These are phyloP conservation scores for Boechera stricta DNA, from an alignment of 345 rosid genomes.

Conservation along the genomic window DNA sequence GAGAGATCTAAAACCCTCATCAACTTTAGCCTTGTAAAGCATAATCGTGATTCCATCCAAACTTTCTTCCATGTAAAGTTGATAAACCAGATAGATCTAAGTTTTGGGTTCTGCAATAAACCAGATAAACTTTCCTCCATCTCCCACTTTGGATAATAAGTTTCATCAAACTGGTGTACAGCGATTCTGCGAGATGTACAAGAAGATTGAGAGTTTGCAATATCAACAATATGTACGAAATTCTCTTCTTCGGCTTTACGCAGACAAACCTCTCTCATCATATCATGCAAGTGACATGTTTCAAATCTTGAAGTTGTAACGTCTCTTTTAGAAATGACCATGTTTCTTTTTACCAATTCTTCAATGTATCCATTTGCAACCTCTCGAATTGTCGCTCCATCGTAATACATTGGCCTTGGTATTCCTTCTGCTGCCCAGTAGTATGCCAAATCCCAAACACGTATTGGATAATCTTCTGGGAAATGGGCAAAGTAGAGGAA, in stretches of 20 bases:
- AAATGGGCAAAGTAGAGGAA: conserved; percentile 35
- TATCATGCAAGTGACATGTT: conserved; percentile 17
- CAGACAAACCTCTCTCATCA: conserved; percentile 35
- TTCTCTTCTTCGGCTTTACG: conserved; percentile 34
- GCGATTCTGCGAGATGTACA: conserved; percentile 42
- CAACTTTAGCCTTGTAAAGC: conserved; percentile 14
- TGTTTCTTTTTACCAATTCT: conserved; percentile 41
- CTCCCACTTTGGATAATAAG: not conserved
- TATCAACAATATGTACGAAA: not conserved
- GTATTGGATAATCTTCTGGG: conserved; percentile 39
- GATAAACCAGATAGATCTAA: conserved; percentile 15
- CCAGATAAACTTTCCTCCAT: not conserved
- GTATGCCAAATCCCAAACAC: not conserved
- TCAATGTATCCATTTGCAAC: conserved; percentile 35
- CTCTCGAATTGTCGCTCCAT: not conserved
- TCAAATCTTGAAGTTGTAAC: not conserved
- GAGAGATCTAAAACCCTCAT: conserved; percentile 45
- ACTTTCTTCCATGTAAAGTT: not conserved
- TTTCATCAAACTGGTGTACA: conserved; percentile 1
- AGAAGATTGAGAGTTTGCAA: not conserved
- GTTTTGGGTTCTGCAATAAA: not conserved
- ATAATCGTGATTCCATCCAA: conserved; percentile 5
- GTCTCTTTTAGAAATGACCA: conserved; percentile 45
- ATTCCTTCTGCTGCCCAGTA: conserved; percentile 54
- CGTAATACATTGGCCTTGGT: not conserved